A percentile compares a stretch with the other conserved stretches of the same genome.
These are phyloP conservation scores for Penicillium verhagenii DNA, from an alignment of 495 filamentous ascomycete species.

Conservation along the genomic window DNA sequence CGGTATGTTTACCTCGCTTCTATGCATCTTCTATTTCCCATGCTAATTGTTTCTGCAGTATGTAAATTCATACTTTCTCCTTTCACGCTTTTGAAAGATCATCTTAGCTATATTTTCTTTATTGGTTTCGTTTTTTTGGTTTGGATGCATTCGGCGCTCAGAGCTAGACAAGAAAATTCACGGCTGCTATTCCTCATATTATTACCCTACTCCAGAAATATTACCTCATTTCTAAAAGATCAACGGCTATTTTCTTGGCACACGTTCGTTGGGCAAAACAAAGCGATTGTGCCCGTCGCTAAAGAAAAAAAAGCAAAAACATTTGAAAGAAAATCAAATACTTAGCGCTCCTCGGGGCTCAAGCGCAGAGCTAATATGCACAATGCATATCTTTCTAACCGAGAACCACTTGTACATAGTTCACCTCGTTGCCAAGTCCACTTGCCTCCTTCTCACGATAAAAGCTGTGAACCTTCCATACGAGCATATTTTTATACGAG, in stretches of 20 bases:
- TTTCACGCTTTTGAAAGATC: neutral
- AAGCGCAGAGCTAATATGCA: neutral
- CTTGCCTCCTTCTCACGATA: neutral
- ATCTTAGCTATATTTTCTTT: constrained; percentile 3
- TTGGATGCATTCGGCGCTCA: constrained; percentile 23
- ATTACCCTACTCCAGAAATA: neutral
- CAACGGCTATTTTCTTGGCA: neutral
- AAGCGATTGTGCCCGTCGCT: neutral
- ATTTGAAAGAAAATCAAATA: no score
- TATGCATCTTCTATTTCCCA: neutral
- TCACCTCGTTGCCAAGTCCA: neutral
- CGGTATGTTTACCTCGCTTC: constrained; percentile 42
- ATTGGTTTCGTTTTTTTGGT: constrained; percentile 6
- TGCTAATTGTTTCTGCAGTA: neutral
- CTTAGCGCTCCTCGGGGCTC: neutral
- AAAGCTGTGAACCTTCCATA: neutral
- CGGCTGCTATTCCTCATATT: neutral
- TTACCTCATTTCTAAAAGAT: no score
- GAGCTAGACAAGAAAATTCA: constrained; percentile 20
- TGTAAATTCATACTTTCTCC: neutral
- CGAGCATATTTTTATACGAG: neutral
- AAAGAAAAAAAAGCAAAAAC: neutral
- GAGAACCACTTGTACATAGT: neutral
- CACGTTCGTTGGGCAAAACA: neutral
- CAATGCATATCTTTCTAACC: neutral